phyloP scores from a whole-genome alignment of 2,329 filamentous ascomycete species.

The Claviceps monticola region DNA sequence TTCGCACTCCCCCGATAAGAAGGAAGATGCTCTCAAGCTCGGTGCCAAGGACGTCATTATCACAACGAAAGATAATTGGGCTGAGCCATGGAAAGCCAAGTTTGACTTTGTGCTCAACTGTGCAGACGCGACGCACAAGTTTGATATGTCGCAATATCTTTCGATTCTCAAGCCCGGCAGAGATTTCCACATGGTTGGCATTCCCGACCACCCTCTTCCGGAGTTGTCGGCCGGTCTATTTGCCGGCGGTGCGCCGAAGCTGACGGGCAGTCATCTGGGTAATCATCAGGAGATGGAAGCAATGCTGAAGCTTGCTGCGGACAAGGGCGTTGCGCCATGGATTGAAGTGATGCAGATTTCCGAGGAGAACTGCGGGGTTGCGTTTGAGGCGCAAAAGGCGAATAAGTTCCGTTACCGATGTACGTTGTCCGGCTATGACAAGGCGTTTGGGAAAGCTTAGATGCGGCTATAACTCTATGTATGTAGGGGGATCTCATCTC shows the following conservation, averaged over 20 bases:
- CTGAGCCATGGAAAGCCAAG: slow-evolving; percentile 33
- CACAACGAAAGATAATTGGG: slow-evolving; percentile 40
- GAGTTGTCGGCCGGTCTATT: slow-evolving; percentile 28
- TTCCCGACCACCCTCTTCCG: slow-evolving; percentile 36
- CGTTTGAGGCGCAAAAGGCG: slow-evolving; percentile 52
- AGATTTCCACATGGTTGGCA: slow-evolving; percentile 43
- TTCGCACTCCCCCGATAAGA: slow-evolving; percentile 45
- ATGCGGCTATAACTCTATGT: background rate
- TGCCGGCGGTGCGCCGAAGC: slow-evolving; percentile 35
- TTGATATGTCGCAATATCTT: slow-evolving; percentile 39
- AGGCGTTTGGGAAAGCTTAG: slow-evolving; percentile 33
- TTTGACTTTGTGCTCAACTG: slow-evolving; percentile 40
- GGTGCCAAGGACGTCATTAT: slow-evolving; percentile 44
- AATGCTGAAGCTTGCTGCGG: slow-evolving; percentile 42
- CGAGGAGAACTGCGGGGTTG: slow-evolving; percentile 55
- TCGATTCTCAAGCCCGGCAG: slow-evolving; percentile 37
- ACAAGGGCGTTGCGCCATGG: slow-evolving; percentile 41
- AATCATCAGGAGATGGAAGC: slow-evolving; percentile 44
- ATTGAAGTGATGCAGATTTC: slow-evolving; percentile 51
- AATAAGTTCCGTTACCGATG: slow-evolving; percentile 62
- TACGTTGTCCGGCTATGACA: slow-evolving; percentile 53
- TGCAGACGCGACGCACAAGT: slow-evolving; percentile 35
- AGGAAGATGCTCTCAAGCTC: slow-evolving; percentile 43
- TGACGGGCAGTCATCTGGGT: slow-evolving; percentile 45
- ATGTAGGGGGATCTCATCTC: background rate